Conservation (phyloP, 2,329 filamentous ascomycete genomes). For the Fusarium pseudoanthophilum region DNA sequence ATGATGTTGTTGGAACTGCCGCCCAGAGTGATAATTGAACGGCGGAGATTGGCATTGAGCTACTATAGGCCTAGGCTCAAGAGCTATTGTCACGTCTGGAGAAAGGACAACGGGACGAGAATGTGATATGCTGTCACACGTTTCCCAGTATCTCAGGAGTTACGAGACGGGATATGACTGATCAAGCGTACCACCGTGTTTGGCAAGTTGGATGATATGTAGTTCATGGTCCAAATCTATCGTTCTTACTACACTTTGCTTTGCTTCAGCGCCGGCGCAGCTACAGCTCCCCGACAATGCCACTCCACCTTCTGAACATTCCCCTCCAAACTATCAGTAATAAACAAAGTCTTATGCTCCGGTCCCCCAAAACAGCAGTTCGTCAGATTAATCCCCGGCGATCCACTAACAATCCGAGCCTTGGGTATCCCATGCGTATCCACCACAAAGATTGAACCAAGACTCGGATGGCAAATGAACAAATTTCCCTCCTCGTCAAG, state of each 20-base stretch:
- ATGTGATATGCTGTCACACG: neutral
- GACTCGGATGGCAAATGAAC: constrained; percentile 51
- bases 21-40: no score
- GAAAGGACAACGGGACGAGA: no score
- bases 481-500: constrained; percentile 53
- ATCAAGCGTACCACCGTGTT: neutral
- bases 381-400: constrained; percentile 50
- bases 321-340: constrained; percentile 54
- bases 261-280: neutral
- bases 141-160: no score
- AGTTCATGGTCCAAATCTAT: no score
- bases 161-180: neutral
- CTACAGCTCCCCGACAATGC: constrained; percentile 45
- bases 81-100: fast-evolving
- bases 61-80: fast-evolving
- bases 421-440: constrained; percentile 52
- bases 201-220: no score
- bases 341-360: constrained; percentile 52
- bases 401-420: constrained; percentile 49
- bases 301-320: constrained; percentile 49
- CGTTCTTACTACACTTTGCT: neutral
- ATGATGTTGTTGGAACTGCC: neutral
- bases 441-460: constrained; percentile 52
- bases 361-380: constrained; percentile 55
- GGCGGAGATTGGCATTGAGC: no score